phyloP scores from a whole-genome alignment of 169 alveolate genomes.

The Eimeria tenella region DNA sequence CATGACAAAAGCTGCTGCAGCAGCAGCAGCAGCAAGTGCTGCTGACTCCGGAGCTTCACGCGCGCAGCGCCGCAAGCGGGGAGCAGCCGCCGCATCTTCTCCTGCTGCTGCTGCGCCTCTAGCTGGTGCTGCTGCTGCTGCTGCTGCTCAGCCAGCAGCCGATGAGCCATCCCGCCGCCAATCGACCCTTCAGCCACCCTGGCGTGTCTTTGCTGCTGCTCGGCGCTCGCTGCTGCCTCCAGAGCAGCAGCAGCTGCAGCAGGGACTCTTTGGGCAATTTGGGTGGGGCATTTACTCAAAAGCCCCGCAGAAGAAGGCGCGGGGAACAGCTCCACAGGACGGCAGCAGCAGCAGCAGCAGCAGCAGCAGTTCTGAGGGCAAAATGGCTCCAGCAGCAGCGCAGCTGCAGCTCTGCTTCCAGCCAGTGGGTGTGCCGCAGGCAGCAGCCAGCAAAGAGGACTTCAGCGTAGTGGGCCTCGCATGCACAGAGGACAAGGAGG shows the following conservation, averaged over 20 bases:
- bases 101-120: not conserved
- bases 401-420: conserved; percentile 25
- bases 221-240: conserved; percentile 12
- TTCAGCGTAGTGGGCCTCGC: not conserved
- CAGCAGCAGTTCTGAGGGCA: not conserved
- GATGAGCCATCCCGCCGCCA: not conserved
- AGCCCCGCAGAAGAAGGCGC: conserved; percentile 12
- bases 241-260: conserved; percentile 51
- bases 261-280: conserved; percentile 13
- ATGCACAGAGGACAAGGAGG: too few relatives aligned
- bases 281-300: conserved; percentile 27
- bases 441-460: not conserved
- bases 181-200: not conserved
- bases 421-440: not conserved
- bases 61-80: not conserved
- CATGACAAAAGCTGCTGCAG: conserved; percentile 6
- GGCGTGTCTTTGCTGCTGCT: not conserved
- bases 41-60: not conserved
- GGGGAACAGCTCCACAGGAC: not conserved
- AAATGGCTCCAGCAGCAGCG: not conserved
- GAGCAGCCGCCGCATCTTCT: not conserved
- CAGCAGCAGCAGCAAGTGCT: not conserved
- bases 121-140: conserved; percentile 32
- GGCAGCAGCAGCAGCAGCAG: conserved; percentile 23
- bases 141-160: not conserved